Evolutionary conservation across 169 alveolate genomes (phyloP), one percentile per base, ranked within the genome.

Genomic region (Plasmodium vinckei): DNA sequence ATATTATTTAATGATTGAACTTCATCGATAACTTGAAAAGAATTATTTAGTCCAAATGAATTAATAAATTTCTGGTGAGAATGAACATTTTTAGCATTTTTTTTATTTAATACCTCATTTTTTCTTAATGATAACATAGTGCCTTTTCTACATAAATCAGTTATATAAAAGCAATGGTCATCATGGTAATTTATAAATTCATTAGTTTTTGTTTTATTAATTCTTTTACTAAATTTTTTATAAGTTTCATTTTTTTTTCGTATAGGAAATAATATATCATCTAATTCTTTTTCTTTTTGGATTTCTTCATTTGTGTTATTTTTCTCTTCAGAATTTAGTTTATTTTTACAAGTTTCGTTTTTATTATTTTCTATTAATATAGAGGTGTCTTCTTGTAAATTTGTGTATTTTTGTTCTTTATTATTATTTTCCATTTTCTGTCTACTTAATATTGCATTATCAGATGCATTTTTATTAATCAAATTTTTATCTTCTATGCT

Each of bases 61-160:
- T 33, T 27, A 21, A 49, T 72, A 72, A 72, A 72, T 59, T 72
- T 72, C 4, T 70, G 46, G 46, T 71, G 54, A 49, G 63, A 6
- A 57, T 57, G 60, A 57, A 39, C 44, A 72, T 72, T 57, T 63
- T 77, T 77, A 39, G 19, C 53, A 23, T 56, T 64, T 27, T 64
- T 65, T 7, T 77, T 47, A 44, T 77, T 54, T 33, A 69, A 19
- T 64, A 64, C 63, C 21, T 77, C 71, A 42, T 77, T 77, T 68
- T 44, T 77, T 25, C 65, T 77, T 46, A 77, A 68, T 19, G 88
- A 64, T 5, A 77, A 57, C 88, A 77, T 77, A 5, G 88, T 77
- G 15, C 88, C 88, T 57, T 77, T 77, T 64, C 57, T 77, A 56
- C 88, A 77, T 44, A 77, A 42, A 77, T 77, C 88, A n/a, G 88